These are phyloP conservation scores for Termitomyces sp. DNA, from an alignment of 768 basidiomycete genomes.

Conservation along the genomic window DNA sequence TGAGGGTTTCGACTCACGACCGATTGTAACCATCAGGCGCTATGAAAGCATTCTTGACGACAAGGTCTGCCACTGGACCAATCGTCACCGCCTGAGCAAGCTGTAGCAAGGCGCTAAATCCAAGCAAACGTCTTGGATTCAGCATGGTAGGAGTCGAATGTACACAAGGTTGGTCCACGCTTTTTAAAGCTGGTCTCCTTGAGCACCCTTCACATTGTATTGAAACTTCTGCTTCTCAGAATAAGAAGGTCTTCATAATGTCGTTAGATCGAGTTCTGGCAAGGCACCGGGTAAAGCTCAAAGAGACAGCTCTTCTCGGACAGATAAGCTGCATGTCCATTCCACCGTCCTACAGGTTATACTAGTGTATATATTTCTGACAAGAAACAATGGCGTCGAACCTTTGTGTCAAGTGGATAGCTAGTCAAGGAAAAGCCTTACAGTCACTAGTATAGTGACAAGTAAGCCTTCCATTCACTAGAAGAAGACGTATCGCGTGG, in stretches of 20 bases:
- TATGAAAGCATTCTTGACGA: constrained; percentile 1
- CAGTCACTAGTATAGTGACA: not conserved
- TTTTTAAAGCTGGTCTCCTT: not conserved
- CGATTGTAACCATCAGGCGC: constrained; percentile 2
- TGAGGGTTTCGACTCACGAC: not conserved
- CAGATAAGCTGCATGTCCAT: not conserved
- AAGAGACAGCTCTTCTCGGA: not conserved
- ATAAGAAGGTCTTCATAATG: not conserved
- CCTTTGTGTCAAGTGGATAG: not conserved
- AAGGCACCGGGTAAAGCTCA: not conserved
- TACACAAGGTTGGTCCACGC: not conserved
- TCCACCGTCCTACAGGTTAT: not conserved
- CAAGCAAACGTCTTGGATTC: not conserved
- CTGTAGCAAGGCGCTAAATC: not conserved
- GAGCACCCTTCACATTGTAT: not conserved
- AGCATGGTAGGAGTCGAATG: not conserved
- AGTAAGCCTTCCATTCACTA: not conserved
- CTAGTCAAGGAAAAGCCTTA: not conserved
- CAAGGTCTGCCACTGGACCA: constrained; percentile 2
- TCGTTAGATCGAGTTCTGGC: not conserved
- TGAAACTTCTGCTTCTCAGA: not conserved
- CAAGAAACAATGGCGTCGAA: not conserved
- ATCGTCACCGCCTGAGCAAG: not conserved
- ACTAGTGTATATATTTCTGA: not conserved
- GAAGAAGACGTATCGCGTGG: not conserved